A percentile compares a stretch with the other conserved stretches of the same genome.
These are phyloP conservation scores for Onygenales sp. DNA, from an alignment of 2,329 filamentous ascomycete species.

Conservation along the genomic window DNA sequence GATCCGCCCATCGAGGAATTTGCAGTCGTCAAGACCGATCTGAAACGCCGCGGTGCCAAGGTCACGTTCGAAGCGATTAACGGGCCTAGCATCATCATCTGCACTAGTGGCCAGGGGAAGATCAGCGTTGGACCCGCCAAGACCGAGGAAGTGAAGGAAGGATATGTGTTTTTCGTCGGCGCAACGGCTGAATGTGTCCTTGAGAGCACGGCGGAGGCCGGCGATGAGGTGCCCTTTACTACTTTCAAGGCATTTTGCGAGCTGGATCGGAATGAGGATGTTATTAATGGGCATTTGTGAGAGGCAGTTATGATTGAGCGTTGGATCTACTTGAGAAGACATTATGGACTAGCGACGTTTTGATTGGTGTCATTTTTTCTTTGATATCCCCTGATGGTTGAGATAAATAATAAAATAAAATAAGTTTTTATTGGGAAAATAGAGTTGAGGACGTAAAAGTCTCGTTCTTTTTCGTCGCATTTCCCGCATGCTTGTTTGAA, in stretches of 20 bases:
- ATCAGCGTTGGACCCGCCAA: conserved; percentile 73
- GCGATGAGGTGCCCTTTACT: conserved; percentile 55
- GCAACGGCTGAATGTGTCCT: conserved; percentile 76
- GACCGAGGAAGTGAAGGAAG: conserved; percentile 61
- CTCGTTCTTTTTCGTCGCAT: too few species aligned
- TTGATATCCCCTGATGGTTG: too few species aligned
- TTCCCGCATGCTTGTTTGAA: too few species aligned
- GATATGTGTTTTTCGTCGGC: conserved; percentile 75
- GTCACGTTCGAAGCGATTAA: conserved; percentile 79
- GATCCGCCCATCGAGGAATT: conserved; percentile 97
- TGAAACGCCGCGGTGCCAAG: conserved; percentile 64
- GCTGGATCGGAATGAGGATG: conserved; percentile 46
- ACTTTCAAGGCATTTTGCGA: conserved; percentile 95
- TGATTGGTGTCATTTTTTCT: too few species aligned
- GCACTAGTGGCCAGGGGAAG: conserved; percentile 70
- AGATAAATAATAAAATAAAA: too few species aligned
- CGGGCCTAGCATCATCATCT: conserved; percentile 88
- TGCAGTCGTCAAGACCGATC: conserved; percentile 69
- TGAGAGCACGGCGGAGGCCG: conserved; percentile 49
- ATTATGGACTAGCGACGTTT: too few species aligned
- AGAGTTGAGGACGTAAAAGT: too few species aligned
- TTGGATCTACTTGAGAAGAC: neutral
- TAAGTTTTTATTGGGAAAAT: too few species aligned
- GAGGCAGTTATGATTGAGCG: neutral
- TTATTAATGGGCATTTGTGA: conserved; percentile 25